These are phyloP conservation scores for Aspergillus baeticus DNA, from an alignment of 495 filamentous ascomycete species.

Conservation along the genomic window DNA sequence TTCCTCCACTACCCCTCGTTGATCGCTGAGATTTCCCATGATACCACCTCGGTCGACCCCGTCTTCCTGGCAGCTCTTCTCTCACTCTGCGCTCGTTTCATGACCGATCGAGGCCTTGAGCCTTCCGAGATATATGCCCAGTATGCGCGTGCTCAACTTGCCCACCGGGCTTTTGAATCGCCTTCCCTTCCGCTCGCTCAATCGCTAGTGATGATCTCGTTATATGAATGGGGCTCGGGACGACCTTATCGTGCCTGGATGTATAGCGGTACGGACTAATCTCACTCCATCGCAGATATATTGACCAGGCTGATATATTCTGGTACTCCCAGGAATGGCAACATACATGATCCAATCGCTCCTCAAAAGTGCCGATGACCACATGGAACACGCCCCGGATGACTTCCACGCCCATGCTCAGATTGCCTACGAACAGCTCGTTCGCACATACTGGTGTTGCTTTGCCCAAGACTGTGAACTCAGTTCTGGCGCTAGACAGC, in stretches of 20 bases:
- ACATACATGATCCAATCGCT: conserved; percentile 49
- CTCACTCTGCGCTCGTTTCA: conserved; percentile 41
- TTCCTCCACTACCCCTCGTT: conserved; percentile 46
- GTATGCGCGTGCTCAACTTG: conserved; percentile 38
- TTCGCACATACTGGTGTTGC: conserved; percentile 46
- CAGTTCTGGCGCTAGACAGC: conserved; percentile 43
- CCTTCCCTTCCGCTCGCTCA: conserved; percentile 44
- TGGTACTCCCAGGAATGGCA: conserved; percentile 36
- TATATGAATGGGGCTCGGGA: conserved; percentile 46
- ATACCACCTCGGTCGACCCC: conserved; percentile 35
- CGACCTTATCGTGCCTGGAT: conserved; percentile 48
- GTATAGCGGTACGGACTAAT: conserved; percentile 37
- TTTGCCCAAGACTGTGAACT: conserved; percentile 48
- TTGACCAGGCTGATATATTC: not conserved
- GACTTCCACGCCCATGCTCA: conserved; percentile 37
- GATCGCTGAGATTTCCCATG: conserved; percentile 39
- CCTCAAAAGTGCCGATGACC: conserved; percentile 43
- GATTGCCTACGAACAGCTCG: conserved; percentile 44
- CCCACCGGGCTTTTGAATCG: conserved; percentile 37
- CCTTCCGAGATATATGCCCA: conserved; percentile 35
- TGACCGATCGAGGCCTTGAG: conserved; percentile 27
- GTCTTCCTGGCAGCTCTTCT: conserved; percentile 42
- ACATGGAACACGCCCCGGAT: conserved; percentile 41
- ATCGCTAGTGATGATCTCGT: conserved; percentile 41
- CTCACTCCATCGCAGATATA: not conserved